phyloP scores from a whole-genome alignment of 371 early-diverging fungal genomes.

The Batrachochytrium dendrobatidis region DNA sequence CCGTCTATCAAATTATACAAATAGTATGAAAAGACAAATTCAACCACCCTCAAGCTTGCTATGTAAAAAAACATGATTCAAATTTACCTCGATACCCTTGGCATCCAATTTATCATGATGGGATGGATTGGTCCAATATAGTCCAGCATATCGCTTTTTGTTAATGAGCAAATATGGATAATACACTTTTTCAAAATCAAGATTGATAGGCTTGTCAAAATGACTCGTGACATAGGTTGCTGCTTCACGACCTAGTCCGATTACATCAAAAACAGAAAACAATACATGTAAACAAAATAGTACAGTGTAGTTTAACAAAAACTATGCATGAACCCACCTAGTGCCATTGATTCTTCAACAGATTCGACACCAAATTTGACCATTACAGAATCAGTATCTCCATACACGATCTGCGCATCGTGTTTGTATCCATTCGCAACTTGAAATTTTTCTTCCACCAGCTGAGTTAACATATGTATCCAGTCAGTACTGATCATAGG shows the following conservation, averaged over 20 bases:
- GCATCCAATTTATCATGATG: slow-evolving; percentile 95
- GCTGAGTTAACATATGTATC: slow-evolving; percentile 18
- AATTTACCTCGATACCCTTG: slow-evolving; percentile 94
- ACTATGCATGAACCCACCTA: slow-evolving; percentile 57
- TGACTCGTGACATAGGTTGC: slow-evolving; percentile 78
- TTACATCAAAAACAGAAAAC: background rate
- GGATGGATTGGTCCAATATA: slow-evolving; percentile 94
- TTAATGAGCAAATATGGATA: slow-evolving; percentile 97
- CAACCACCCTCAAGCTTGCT: background rate
- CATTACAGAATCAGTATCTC: slow-evolving; percentile 99
- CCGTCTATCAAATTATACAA: slow-evolving; percentile 58
- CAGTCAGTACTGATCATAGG: background rate
- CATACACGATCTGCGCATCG: slow-evolving; percentile 95
- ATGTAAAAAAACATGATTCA: background rate
- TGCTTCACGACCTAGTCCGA: slow-evolving; percentile 58
- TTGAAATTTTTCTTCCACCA: slow-evolving; percentile 81
- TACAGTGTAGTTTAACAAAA: no score
- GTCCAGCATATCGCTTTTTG: slow-evolving; percentile 99
- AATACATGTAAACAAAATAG: no score
- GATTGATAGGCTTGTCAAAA: slow-evolving; percentile 93
- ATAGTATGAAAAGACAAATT: background rate
- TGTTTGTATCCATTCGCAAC: slow-evolving; percentile 81
- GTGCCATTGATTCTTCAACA: slow-evolving; percentile 80
- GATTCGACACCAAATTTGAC: slow-evolving; percentile 87
- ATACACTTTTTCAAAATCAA: slow-evolving; percentile 99